A percentile compares a stretch with the other conserved stretches of the same genome.
Evolutionary conservation across 2,329 filamentous ascomycete genomes (phyloP).

Genomic region (Ustilaginoidea virens): DNA sequence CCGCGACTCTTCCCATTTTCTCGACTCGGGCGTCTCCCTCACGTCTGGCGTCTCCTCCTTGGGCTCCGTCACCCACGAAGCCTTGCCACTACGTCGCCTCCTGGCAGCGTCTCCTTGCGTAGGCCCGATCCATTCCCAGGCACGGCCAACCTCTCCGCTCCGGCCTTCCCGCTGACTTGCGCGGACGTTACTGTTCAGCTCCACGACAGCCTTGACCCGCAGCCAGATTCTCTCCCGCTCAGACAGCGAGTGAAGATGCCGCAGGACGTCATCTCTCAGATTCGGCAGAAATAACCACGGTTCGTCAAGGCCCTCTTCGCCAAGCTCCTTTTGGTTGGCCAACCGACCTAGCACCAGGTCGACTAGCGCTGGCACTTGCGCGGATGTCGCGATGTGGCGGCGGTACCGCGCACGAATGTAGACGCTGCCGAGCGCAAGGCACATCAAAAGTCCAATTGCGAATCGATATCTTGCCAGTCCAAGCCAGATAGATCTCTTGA

Average conservation of each 20-base stretch:
- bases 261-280: conserved; percentile 76
- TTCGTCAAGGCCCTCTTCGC: conserved; percentile 52
- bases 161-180: conserved; percentile 53
- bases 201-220: conserved; percentile 68
- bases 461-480: conserved; percentile 77
- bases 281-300: conserved; percentile 78
- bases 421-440: conserved; percentile 30
- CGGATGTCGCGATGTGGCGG: conserved; percentile 47
- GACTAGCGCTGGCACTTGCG: conserved; percentile 69
- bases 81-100: conserved; percentile 35
- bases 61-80: conserved; percentile 27
- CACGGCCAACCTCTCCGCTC: conserved; percentile 49
- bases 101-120: conserved; percentile 27
- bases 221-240: conserved; percentile 75
- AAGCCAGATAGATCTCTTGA: conserved; percentile 65
- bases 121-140: conserved; percentile 57
- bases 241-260: conserved; percentile 61
- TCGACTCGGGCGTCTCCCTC: conserved; percentile 12
- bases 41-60: conserved; percentile 17
- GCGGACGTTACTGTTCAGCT: conserved; percentile 85
- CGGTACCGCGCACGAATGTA: conserved; percentile 53
- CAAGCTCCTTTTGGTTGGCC: conserved; percentile 69
- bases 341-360: conserved; percentile 72
- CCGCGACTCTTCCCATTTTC: conserved; percentile 26
- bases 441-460: conserved; percentile 55